A percentile compares a stretch with the other conserved stretches of the same genome.
Evolutionary conservation across 2,329 filamentous ascomycete genomes (phyloP).

Genomic region (Ophiostoma montium): DNA sequence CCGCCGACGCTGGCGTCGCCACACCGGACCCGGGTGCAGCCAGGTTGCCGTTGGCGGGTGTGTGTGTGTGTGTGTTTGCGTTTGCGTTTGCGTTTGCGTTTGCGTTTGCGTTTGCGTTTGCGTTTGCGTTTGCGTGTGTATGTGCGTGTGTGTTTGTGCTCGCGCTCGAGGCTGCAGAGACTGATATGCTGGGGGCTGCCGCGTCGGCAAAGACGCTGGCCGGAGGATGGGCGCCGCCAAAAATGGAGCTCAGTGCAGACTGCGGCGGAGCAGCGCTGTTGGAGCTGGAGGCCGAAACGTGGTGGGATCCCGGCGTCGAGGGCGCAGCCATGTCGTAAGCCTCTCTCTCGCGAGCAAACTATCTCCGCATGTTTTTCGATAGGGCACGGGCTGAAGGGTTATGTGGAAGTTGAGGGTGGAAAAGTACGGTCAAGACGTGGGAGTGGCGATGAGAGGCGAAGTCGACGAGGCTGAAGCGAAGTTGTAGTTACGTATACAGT

Average conservation of each 20-base stretch:
- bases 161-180: too few relatives aligned
- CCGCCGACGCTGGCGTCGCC: slow-evolving; percentile 22
- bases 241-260: slow-evolving; percentile 4
- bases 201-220: neutral
- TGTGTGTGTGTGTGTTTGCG: neutral
- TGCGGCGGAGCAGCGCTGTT: neutral
- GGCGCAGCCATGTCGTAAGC: slow-evolving; percentile 13
- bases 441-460: neutral
- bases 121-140: too few relatives aligned
- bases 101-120: too few relatives aligned
- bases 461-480: neutral
- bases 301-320: slow-evolving; percentile 3
- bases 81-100: too few relatives aligned
- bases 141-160: neutral
- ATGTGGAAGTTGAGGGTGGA: neutral
- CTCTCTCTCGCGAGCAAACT: slow-evolving; percentile 11
- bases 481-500: too few relatives aligned
- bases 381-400: neutral
- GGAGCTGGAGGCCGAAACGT: slow-evolving; percentile 2
- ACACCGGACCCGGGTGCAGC: neutral
- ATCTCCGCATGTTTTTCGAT: slow-evolving; percentile 11
- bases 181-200: neutral
- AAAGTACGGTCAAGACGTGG: too few relatives aligned
- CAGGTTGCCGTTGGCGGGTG: neutral
- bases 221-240: slow-evolving; percentile 5